Conservation (phyloP, 306 rosid species). For the Pterocarpus macrocarpus region DNA sequence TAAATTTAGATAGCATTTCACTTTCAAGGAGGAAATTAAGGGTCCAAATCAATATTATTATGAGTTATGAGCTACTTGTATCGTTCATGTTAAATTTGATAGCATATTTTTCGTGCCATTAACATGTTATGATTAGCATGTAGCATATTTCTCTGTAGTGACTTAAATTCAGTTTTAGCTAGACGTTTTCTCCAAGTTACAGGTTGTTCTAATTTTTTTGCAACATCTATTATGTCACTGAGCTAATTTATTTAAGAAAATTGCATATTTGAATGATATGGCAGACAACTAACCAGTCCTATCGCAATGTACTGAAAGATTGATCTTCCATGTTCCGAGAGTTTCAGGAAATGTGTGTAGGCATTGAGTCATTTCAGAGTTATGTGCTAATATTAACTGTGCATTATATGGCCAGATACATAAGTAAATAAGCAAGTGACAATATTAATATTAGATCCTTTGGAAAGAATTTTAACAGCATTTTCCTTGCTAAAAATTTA, state of each 20-base stretch:
- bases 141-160: background rate
- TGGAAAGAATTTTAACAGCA: background rate
- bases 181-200: background rate
- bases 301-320: background rate
- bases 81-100: background rate
- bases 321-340: background rate
- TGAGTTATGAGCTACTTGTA: background rate
- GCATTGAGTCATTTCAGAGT: background rate
- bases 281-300: background rate
- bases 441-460: slow-evolving; percentile 5
- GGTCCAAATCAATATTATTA: background rate
- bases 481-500: background rate
- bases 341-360: background rate
- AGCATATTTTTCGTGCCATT: background rate
- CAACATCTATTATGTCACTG: background rate
- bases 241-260: background rate
- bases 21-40: background rate
- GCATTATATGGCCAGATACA: background rate
- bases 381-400: background rate
- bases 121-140: background rate
- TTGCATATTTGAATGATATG: background rate
- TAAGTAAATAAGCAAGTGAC: background rate
- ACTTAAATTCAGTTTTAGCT: background rate
- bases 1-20: slow-evolving; percentile 10
- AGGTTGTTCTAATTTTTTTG: background rate